Base-by-base conservation (phyloP, 768 basidiomycete species). In the Dendrothele bispora region DNA sequence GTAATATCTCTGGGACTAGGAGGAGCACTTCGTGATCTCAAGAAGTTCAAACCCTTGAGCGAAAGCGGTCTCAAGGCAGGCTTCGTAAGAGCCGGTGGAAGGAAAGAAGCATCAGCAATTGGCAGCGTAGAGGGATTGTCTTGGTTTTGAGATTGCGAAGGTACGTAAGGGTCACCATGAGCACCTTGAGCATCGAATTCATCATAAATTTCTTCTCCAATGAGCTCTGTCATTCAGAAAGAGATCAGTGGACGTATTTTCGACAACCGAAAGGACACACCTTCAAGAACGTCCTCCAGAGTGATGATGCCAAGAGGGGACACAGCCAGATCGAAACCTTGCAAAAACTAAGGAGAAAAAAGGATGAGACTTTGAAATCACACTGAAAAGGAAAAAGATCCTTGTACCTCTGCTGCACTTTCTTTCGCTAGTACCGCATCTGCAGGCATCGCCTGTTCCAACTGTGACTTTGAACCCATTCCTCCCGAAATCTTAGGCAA, bases 271-370 rank as follows among this genome's bases (percentile, higher is more conserved):
- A 4, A 12, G 7, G 12, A 47, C 60, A 18, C 43, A 86, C 88
- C 88, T 80, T 95, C 93, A 8, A 95, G 73, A 7, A 95, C 89
- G 54, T 95, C 93, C 66, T 95, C 93, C 2, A 95, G 76, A 0
- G 93, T 95, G 51, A 95, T 94, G 57, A 95, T 91, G 41, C 93
- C 93, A 21, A 94, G 73, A 2, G 91, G 91, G 73, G 86, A 86
- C 27, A 92, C 75, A 17, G 84, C 82, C 0, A 86, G 88, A 61
- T 94, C 91, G 45, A 92, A 78, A 32, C 78, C 79, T 71, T 87
- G 84, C 63, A 95, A 70, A 69, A 93, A 92, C 82, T 89, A 57
- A 1, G 15, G n/a, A 34, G 36, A 14, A 18, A 39, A 15, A 52
- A 30, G 4, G 45, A 18, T 48, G 14, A 56, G 37, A 22, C 21